These are phyloP conservation scores for Phaeosphaeria sp. DNA, from an alignment of 2,329 filamentous ascomycete species.

Conservation along the genomic window DNA sequence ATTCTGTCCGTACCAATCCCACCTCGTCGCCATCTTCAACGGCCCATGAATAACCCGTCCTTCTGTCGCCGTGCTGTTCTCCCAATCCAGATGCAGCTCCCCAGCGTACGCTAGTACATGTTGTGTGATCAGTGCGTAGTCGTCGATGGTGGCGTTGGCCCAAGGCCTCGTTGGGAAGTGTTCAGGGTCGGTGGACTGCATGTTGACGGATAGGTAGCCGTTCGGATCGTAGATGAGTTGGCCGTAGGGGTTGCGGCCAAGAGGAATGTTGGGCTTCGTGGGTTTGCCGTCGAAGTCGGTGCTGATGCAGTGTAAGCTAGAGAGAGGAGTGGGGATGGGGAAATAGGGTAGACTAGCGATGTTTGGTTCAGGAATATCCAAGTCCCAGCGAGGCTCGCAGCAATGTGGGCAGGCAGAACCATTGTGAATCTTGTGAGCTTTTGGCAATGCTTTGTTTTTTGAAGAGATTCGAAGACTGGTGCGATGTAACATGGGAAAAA, in stretches of 20 bases:
- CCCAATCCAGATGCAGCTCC: slow-evolving; percentile 5
- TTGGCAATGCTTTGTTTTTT: neutral
- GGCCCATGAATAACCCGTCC: slow-evolving; percentile 26
- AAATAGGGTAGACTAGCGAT: neutral
- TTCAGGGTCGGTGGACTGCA: slow-evolving; percentile 12
- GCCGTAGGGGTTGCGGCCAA: slow-evolving; percentile 3
- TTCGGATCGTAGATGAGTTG: slow-evolving; percentile 14
- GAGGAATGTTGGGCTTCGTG: neutral
- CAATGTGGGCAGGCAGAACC: slow-evolving; percentile 14
- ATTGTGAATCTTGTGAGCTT: slow-evolving; percentile 1
- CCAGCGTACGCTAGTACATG: slow-evolving; percentile 18
- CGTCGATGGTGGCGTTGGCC: slow-evolving; percentile 9
- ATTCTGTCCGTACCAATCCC: slow-evolving; percentile 11
- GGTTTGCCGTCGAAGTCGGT: slow-evolving; percentile 9
- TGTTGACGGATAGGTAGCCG: slow-evolving; percentile 22
- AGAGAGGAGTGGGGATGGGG: neutral
- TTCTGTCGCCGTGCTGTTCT: slow-evolving; percentile 13
- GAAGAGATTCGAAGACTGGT: no score
- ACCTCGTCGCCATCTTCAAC: slow-evolving; percentile 13
- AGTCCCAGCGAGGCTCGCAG: slow-evolving; percentile 10
- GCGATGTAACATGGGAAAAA: no score
- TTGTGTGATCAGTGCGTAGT: slow-evolving; percentile 14
- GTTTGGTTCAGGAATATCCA: slow-evolving; percentile 17
- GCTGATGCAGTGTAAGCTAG: neutral
- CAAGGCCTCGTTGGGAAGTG: slow-evolving; percentile 3